These are phyloP conservation scores for Pezizomycotina sp. DNA, from an alignment of 2,329 filamentous ascomycete species.

Conservation along the genomic window DNA sequence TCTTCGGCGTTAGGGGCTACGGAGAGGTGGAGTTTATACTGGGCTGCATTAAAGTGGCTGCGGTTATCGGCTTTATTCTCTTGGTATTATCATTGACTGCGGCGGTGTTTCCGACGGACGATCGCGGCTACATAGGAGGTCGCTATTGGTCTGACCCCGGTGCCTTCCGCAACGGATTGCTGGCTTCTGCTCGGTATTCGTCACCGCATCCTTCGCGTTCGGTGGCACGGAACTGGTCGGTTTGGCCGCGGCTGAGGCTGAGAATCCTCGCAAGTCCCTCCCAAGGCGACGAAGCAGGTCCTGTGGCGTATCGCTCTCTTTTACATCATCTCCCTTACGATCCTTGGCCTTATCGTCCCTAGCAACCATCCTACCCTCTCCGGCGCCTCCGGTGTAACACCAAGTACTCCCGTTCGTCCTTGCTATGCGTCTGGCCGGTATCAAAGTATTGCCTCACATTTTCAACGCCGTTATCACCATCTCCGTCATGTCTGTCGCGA, in stretches of 20 bases:
- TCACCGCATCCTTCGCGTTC: constrained; percentile 47
- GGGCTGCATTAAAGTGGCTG: constrained; percentile 41
- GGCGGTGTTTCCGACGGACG: constrained; percentile 41
- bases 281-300: constrained; percentile 33
- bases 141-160: constrained; percentile 44
- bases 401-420: constrained; percentile 35
- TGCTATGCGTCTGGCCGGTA: constrained; percentile 37
- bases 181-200: constrained; percentile 46
- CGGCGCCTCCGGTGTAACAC: constrained; percentile 25
- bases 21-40: constrained; percentile 45
- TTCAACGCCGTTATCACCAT: constrained; percentile 40
- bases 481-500: constrained; percentile 38
- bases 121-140: constrained; percentile 43
- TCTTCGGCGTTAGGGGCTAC: constrained; percentile 43
- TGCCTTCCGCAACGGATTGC: constrained; percentile 43
- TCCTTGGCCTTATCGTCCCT: constrained; percentile 33
- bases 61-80: constrained; percentile 48
- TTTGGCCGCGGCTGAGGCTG: constrained; percentile 42
- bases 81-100: constrained; percentile 44
- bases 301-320: constrained; percentile 35
- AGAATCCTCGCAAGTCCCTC: constrained; percentile 37
- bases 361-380: constrained; percentile 26
- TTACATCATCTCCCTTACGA: constrained; percentile 32
- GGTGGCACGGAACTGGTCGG: constrained; percentile 46
- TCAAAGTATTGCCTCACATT: constrained; percentile 36